A percentile compares a stretch with the other conserved stretches of the same genome.
Evolutionary conservation across 257 asterid genomes (phyloP).

Genomic region (Ilex aquifolium): DNA sequence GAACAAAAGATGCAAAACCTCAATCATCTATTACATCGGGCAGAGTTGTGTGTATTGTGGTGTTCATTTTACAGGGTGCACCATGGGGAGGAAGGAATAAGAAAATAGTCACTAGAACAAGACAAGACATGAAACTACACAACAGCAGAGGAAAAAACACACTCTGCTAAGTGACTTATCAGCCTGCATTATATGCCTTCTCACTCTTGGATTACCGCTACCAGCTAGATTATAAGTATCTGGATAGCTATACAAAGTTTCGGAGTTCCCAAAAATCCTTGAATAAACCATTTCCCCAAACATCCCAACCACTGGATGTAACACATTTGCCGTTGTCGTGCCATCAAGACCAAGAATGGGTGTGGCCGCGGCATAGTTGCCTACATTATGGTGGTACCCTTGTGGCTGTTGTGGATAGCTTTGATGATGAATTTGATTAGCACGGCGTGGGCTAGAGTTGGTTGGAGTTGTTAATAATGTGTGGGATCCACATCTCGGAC

Average conservation of each 20-base stretch:
- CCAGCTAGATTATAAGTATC: conserved; percentile 36
- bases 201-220: conserved; percentile 40
- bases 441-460: conserved; percentile 8
- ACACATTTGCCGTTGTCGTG: conserved; percentile 11
- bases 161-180: conserved; percentile 59
- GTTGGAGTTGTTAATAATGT: conserved; percentile 10
- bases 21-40: too few relatives aligned
- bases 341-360: conserved; percentile 18
- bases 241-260: conserved; percentile 41
- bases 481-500: conserved; percentile 30
- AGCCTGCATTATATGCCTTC: conserved; percentile 40
- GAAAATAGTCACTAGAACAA: conserved; percentile 23
- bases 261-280: conserved; percentile 47
- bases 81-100: too few relatives aligned
- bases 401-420: conserved; percentile 18
- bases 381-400: conserved; percentile 1
- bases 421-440: conserved; percentile 28
- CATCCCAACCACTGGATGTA: conserved; percentile 50
- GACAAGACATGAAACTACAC: conserved; percentile 48
- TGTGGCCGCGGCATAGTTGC: conserved; percentile 9
- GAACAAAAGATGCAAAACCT: too few relatives aligned
- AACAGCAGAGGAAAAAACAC: conserved; percentile 56
- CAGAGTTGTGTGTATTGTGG: too few relatives aligned
- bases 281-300: conserved; percentile 57
- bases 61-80: too few relatives aligned